Evolutionary conservation across 176 grass and related monocot genomes (phyloP), one percentile per base, ranked within the genome.

Genomic region (Pontederia paniculata): DNA sequence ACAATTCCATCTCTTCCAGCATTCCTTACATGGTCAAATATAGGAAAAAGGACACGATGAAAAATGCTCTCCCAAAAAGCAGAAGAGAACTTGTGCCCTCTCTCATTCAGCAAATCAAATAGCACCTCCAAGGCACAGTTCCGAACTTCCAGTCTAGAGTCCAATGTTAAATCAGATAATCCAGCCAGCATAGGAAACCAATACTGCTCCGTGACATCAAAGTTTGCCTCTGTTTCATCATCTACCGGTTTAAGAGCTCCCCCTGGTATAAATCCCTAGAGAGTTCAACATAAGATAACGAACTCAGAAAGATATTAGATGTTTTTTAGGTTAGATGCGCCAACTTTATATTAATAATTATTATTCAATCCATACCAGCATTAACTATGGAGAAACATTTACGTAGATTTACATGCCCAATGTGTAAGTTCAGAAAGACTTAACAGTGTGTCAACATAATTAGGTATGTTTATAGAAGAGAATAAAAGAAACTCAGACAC

Each of bases 131-230:
- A 79, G 21, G 94, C 87, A 73, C 94, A 98, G 66, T 87, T 85
- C 66, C 94, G 85, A 70, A 98, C 80, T 87, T 98, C 94, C 21
- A 88, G 63, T 80, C 94, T 91, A 54, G 83, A 63, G 75, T 98
- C 94, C 55, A 98, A 69, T 67, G 94, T 98, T 69, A 98, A 70
- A 82, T 98, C 94, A 75, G 94, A 98, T 73, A 98, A 77, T 14
- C 94, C 94, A 79, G 94, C 94, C 10, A 98, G 78, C 94, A 98
- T 98, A 47, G 94, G 94, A 73, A 98, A 98, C 94, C 94, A 98
- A 54, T 98, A 98, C 68, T 93, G 83, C 58, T 98, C 94, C 51
- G 87, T 85, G 44, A 98, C 70, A 84, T 98, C 94, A 82, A 91
- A 82, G 74, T 75, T 82, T 53, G 77, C 52, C 44, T 93, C 87